phyloP scores from a whole-genome alignment of 1,284 basidiomycete genomes.

The Leccinum holopus region DNA sequence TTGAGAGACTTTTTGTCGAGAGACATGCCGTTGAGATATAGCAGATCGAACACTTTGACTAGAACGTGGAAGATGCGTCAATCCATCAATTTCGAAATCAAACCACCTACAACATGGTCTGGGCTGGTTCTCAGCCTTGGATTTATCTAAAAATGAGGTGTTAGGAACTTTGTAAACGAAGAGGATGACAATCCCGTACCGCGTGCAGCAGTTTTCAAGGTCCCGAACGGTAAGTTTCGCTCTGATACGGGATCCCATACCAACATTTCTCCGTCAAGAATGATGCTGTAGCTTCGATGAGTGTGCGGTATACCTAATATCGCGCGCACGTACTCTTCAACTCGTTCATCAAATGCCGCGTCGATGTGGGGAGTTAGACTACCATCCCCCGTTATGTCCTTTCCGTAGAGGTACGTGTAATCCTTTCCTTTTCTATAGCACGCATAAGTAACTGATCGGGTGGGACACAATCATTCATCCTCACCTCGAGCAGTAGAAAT shows the following conservation, averaged over 20 bases:
- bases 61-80: slow-evolving; percentile 6
- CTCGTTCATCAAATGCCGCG: slow-evolving; percentile 66
- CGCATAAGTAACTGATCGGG: slow-evolving; percentile 3
- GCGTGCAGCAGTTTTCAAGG: slow-evolving; percentile 84
- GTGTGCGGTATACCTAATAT: not conserved
- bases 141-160: slow-evolving; percentile 51
- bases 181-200: slow-evolving; percentile 44
- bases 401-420: slow-evolving; percentile 91
- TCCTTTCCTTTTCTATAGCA: slow-evolving; percentile 81
- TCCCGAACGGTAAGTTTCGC: slow-evolving; percentile 87
- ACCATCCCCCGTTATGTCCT: slow-evolving; percentile 66
- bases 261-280: slow-evolving; percentile 95
- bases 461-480: slow-evolving; percentile 2
- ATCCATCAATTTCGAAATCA: not conserved
- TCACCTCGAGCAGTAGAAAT: slow-evolving; percentile 87
- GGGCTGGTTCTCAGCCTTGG: slow-evolving; percentile 68
- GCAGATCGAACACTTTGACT: slow-evolving; percentile 95
- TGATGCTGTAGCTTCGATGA: slow-evolving; percentile 55
- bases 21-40: slow-evolving; percentile 79
- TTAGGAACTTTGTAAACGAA: slow-evolving; percentile 7
- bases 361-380: slow-evolving; percentile 86
- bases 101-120: slow-evolving; percentile 82
- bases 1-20: slow-evolving; percentile 61
- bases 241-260: slow-evolving; percentile 91
- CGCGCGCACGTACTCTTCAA: slow-evolving; percentile 67